phyloP scores from a whole-genome alignment of 148 eudicot species.

The Cornus florida region DNA sequence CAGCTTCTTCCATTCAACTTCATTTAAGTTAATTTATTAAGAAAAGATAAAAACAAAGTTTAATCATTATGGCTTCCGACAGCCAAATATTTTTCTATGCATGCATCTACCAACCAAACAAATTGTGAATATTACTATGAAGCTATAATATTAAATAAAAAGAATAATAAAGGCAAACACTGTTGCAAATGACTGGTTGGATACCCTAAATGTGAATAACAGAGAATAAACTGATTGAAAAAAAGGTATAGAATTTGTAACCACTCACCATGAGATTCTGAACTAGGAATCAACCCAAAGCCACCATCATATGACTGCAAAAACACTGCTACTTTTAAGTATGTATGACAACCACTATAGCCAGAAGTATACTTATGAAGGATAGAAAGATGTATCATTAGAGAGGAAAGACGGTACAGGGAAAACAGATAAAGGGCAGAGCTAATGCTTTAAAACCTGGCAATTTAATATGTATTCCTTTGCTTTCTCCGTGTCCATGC shows the following conservation, averaged over 20 bases:
- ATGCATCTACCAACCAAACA: neutral
- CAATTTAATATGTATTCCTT: constrained; percentile 75
- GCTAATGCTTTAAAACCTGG: constrained; percentile 52
- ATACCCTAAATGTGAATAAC: neutral
- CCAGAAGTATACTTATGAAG: neutral
- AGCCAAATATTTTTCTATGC: neutral
- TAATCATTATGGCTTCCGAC: neutral
- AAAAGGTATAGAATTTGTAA: constrained; percentile 1
- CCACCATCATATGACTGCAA: constrained; percentile 99
- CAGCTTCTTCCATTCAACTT: neutral
- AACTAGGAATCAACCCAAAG: constrained; percentile 88
- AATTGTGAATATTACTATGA: neutral
- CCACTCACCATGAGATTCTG: constrained; percentile 96
- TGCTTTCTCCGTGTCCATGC: constrained; percentile 78
- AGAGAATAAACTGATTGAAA: neutral
- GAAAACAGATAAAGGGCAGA: neutral
- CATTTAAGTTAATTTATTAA: neutral
- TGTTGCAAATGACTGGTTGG: neutral
- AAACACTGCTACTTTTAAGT: constrained; percentile 8
- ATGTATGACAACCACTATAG: neutral
- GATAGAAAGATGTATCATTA: neutral
- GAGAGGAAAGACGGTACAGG: neutral
- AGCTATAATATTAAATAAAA: neutral
- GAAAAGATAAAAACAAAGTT: neutral
- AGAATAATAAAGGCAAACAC: neutral